Percentiles rank a stretch among this genome's conserved stretches.
These are phyloP conservation scores for Lecanicillium sp. DNA, from an alignment of 2,329 filamentous ascomycete species.

Conservation along the genomic window DNA sequence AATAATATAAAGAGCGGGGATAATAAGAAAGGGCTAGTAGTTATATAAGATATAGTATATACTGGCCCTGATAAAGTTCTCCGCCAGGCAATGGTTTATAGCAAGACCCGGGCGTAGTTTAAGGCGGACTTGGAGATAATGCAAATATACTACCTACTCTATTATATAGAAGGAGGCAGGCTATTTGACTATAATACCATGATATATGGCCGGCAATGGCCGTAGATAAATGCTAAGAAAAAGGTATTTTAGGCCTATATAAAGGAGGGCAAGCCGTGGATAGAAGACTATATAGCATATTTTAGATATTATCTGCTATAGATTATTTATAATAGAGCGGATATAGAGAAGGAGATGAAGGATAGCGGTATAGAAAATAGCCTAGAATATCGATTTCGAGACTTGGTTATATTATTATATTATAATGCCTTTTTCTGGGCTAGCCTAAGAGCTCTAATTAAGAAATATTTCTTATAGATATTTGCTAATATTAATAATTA, in stretches of 20 bases:
- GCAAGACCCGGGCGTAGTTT: not conserved
- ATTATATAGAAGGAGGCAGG: not conserved
- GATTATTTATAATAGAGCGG: not conserved
- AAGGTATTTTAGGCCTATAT: not conserved
- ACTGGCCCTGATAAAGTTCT: not conserved
- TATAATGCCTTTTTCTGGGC: too few species aligned
- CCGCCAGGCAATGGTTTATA: not conserved
- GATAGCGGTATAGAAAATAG: too few species aligned
- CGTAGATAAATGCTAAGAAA: constrained; percentile 1
- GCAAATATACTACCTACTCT: not conserved
- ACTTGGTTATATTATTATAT: too few species aligned
- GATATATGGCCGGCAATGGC: not conserved
- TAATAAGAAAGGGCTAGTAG: too few species aligned
- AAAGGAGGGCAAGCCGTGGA: constrained; percentile 1
- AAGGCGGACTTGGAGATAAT: not conserved
- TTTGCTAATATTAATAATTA: too few species aligned
- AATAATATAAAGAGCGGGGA: not conserved
- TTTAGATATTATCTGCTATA: constrained; percentile 2
- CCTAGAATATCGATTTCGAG: too few species aligned
- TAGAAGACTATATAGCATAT: not conserved
- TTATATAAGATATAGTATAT: too few species aligned
- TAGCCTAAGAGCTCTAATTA: too few species aligned
- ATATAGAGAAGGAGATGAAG: constrained; percentile 1
- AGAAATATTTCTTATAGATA: too few species aligned
- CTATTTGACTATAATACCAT: not conserved